These are phyloP conservation scores for Flaveria robusta DNA, from an alignment of 129 eudicot genomes.

Conservation along the genomic window DNA sequence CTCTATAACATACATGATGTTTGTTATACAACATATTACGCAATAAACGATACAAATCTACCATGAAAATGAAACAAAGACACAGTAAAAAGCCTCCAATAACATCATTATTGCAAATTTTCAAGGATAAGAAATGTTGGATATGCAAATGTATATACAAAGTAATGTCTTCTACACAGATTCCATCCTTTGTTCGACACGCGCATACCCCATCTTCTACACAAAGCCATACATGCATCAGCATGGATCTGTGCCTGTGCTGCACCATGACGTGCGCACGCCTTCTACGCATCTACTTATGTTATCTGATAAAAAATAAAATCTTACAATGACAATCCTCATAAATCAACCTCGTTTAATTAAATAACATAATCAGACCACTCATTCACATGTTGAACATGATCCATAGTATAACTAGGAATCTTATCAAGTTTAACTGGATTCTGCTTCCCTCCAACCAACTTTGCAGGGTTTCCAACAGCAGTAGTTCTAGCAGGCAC, in stretches of 20 bases:
- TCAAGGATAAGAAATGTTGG: not conserved
- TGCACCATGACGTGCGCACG: not conserved
- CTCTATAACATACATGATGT: not conserved
- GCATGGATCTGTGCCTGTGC: not conserved
- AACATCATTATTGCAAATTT: conserved; percentile 5
- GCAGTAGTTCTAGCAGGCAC: conserved; percentile 89
- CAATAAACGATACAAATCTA: not conserved
- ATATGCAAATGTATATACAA: not conserved
- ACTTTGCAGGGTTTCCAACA: conserved; percentile 89
- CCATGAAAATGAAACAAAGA: not conserved
- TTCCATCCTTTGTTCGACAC: not conserved
- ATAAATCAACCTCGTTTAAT: not conserved
- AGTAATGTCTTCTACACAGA: not conserved
- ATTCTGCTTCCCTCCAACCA: conserved; percentile 80
- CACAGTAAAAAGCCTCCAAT: not conserved
- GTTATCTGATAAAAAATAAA: not conserved
- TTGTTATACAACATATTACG: not conserved
- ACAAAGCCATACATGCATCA: not conserved
- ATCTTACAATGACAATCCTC: not conserved
- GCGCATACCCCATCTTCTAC: not conserved
- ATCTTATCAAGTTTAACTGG: conserved; percentile 60
- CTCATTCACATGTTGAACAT: conserved; percentile 64
- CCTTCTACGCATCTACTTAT: not conserved
- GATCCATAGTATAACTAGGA: conserved; percentile 94
- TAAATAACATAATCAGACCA: conserved; percentile 93